A percentile compares a stretch with the other conserved stretches of the same genome.
Conservation (phyloP, 805 yeast species). For the Tetrapisispora namnaoensis region DNA sequence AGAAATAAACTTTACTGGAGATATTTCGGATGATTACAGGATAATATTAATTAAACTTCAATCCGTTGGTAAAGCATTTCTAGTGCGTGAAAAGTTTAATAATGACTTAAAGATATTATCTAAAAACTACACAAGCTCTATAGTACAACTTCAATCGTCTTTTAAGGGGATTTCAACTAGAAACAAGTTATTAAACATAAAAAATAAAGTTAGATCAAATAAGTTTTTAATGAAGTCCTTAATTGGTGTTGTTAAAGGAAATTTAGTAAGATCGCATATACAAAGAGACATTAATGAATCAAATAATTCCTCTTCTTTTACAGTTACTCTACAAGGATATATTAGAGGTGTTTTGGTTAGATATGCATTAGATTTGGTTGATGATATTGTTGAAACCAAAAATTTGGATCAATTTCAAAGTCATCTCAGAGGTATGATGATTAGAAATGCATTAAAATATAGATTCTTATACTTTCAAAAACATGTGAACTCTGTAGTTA, state of each 20-base stretch:
- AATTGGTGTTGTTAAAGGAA: slow-evolving; percentile 11
- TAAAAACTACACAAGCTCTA: neutral
- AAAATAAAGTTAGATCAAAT: slow-evolving; percentile 22
- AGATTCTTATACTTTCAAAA: slow-evolving; percentile 40
- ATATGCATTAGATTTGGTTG: slow-evolving; percentile 42
- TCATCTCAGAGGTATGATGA: slow-evolving; percentile 36
- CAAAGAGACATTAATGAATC: neutral
- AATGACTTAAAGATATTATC: neutral
- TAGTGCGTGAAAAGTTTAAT: neutral
- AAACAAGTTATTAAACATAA: neutral
- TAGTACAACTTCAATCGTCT: slow-evolving; percentile 44
- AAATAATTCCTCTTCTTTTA: slow-evolving; percentile 8
- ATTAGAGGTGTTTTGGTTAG: slow-evolving; percentile 57
- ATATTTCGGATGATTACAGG: neutral
- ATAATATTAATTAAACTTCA: slow-evolving; percentile 13
- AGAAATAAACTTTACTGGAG: neutral
- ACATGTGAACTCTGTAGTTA: slow-evolving; percentile 51
- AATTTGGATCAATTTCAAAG: slow-evolving; percentile 42
- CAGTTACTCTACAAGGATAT: slow-evolving; percentile 43
- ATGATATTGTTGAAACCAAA: slow-evolving; percentile 44
- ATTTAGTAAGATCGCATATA: slow-evolving; percentile 1
- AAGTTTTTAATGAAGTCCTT: neutral
- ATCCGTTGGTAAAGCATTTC: slow-evolving; percentile 12
- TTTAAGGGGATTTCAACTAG: slow-evolving; percentile 34
- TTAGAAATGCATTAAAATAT: slow-evolving; percentile 32